A percentile compares a stretch with the other conserved stretches of the same genome.
These are phyloP conservation scores for Penicillium sp. DNA, from an alignment of 2,329 filamentous ascomycete species.

Conservation along the genomic window DNA sequence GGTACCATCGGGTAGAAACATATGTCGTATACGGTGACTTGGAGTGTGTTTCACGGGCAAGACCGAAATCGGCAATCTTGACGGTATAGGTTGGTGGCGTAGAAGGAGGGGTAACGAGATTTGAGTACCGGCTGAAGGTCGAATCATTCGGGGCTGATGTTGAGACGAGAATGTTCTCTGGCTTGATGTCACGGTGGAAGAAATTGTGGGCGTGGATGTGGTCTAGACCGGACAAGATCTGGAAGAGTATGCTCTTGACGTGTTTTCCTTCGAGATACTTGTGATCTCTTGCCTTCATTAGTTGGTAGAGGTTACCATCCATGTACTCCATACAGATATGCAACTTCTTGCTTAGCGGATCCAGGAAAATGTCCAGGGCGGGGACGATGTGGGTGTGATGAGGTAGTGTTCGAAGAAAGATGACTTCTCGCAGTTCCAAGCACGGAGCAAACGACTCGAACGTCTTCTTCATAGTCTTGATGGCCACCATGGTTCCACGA, in stretches of 20 bases:
- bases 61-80: constrained; percentile 96
- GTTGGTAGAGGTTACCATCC: constrained; percentile 97
- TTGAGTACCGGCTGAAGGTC: constrained; percentile 88
- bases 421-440: constrained; percentile 90
- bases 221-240: constrained; percentile 93
- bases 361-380: constrained; percentile 95
- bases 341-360: constrained; percentile 91
- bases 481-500: constrained; percentile 89
- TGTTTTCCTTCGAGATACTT: constrained; percentile 85
- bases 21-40: constrained; percentile 97
- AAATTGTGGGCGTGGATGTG: constrained; percentile 97
- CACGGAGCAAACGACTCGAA: constrained; percentile 91
- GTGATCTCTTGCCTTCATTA: constrained; percentile 98
- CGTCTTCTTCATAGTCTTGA: constrained; percentile 99
- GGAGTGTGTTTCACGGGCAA: constrained; percentile 95
- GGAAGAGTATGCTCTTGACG: constrained; percentile 96
- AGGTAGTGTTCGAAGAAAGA: constrained; percentile 88
- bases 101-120: constrained; percentile 87
- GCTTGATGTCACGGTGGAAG: constrained; percentile 98
- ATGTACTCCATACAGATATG: constrained; percentile 99
- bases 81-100: constrained; percentile 92
- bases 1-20: constrained; percentile 94
- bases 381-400: constrained; percentile 90
- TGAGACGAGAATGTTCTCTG: constrained; percentile 96
- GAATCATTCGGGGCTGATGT: constrained; percentile 79